A percentile compares a stretch with the other conserved stretches of the same genome.
Evolutionary conservation across 257 asterid species (phyloP).

Genomic region (Solanum bulbocastanum): DNA sequence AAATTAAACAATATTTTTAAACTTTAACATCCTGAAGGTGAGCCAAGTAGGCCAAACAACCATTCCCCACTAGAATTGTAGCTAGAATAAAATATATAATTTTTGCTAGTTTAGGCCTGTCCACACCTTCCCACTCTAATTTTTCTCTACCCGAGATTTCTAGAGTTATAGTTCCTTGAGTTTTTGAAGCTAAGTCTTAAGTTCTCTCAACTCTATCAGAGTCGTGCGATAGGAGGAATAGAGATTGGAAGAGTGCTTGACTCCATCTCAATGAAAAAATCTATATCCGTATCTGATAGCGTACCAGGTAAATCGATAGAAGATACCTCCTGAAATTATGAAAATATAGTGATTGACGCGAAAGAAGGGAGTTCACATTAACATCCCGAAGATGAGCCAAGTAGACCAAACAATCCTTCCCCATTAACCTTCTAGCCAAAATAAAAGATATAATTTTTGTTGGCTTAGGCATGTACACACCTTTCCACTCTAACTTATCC

Average conservation of each 20-base stretch:
- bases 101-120: not conserved
- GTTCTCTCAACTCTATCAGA: not conserved
- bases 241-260: not conserved
- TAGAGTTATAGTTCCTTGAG: not conserved
- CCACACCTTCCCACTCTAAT: not conserved
- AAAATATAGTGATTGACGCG: no score
- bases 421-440: no score
- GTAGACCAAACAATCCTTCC: not conserved
- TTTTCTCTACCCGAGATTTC: not conserved
- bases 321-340: not conserved
- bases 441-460: no score
- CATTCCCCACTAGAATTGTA: not conserved
- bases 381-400: not conserved
- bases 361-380: not conserved
- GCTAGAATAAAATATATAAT: not conserved
- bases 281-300: no score
- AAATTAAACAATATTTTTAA: no score
- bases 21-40: no score
- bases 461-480: no score
- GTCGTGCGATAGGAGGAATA: not conserved
- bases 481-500: no score
- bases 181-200: not conserved
- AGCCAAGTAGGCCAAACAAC: not conserved
- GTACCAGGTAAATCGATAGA: not conserved
- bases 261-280: not conserved